A percentile compares a stretch with the other conserved stretches of the same genome.
Conservation (phyloP, 1,284 basidiomycete genomes). For the Leccinum griseonigrum region DNA sequence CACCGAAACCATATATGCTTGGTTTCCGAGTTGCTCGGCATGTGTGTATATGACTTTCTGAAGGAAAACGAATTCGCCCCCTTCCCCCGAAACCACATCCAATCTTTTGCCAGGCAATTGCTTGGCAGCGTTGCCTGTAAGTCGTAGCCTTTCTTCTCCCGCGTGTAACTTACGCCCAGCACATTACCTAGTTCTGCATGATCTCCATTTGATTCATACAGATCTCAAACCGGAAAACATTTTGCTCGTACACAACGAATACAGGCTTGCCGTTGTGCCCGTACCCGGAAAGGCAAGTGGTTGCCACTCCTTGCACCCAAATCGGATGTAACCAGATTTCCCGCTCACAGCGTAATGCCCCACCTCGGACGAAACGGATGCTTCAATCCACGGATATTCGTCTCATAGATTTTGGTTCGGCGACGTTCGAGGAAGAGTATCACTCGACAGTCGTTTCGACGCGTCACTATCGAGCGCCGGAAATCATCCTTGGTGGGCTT, state of each 20-base stretch:
- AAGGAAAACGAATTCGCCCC: constrained; percentile 98
- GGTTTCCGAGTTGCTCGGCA: constrained; percentile 93
- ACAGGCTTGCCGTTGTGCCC: constrained; percentile 54
- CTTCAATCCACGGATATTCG: constrained; percentile 90
- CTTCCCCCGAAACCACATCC: constrained; percentile 95
- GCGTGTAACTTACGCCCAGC: constrained; percentile 11
- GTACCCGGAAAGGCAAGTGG: constrained; percentile 55
- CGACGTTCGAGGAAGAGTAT: constrained; percentile 98
- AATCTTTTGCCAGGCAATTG: constrained; percentile 91
- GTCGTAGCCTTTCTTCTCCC: constrained; percentile 33
- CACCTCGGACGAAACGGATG: constrained; percentile 67
- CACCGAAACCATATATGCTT: constrained; percentile 98
- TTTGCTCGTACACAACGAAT: constrained; percentile 87
- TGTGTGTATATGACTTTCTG: constrained; percentile 99
- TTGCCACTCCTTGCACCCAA: constrained; percentile 7
- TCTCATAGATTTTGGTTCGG: constrained; percentile 98
- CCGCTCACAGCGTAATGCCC: constrained; percentile 53
- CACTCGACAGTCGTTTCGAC: constrained; percentile 98
- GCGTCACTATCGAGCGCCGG: constrained; percentile 97
- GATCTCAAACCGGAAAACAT: constrained; percentile 99
- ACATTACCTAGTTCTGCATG: constrained; percentile 75
- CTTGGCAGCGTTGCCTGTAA: constrained; percentile 92
- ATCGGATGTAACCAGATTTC: constrained; percentile 12
- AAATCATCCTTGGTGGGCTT: constrained; percentile 91
- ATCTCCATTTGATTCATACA: constrained; percentile 91